These are phyloP conservation scores for Striga hermonthica DNA, from an alignment of 305 asterid genomes.

Conservation along the genomic window DNA sequence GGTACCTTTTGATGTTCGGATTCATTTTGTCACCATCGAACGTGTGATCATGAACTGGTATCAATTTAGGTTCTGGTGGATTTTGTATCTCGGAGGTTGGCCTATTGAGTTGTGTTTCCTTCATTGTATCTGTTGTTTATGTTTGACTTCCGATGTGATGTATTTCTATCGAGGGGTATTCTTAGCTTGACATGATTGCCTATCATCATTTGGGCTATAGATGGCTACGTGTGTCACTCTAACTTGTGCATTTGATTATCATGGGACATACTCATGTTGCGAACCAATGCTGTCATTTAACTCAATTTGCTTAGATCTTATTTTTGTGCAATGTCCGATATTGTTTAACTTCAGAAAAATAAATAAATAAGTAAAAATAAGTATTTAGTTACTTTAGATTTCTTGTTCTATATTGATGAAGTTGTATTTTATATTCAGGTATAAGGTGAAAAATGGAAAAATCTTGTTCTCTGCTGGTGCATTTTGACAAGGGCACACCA, in stretches of 20 bases:
- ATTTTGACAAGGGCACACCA: slow-evolving; percentile 86
- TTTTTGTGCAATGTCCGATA: not conserved
- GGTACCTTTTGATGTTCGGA: slow-evolving; percentile 11
- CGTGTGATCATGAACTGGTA: not conserved
- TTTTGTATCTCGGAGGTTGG: slow-evolving; percentile 17
- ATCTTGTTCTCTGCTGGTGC: slow-evolving; percentile 75
- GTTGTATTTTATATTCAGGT: slow-evolving; percentile 23
- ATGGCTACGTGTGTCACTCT: not conserved
- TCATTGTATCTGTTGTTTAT: no score
- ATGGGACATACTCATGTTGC: not conserved
- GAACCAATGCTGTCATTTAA: not conserved
- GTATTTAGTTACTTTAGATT: not conserved
- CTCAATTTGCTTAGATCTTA: not conserved
- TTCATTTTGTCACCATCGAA: not conserved
- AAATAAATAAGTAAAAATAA: not conserved
- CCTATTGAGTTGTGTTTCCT: not conserved
- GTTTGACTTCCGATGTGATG: no score
- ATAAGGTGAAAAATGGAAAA: slow-evolving; percentile 60
- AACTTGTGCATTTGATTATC: not conserved
- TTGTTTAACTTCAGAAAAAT: not conserved
- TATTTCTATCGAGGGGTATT: slow-evolving; percentile 3
- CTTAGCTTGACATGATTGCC: not conserved
- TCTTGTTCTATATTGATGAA: slow-evolving; percentile 20
- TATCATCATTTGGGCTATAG: slow-evolving; percentile 1
- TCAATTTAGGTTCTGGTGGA: slow-evolving; percentile 11